Evolutionary conservation across 441 rosid genomes (phyloP), one percentile per base, ranked within the genome.

Genomic region (Jatropha podagrica): DNA sequence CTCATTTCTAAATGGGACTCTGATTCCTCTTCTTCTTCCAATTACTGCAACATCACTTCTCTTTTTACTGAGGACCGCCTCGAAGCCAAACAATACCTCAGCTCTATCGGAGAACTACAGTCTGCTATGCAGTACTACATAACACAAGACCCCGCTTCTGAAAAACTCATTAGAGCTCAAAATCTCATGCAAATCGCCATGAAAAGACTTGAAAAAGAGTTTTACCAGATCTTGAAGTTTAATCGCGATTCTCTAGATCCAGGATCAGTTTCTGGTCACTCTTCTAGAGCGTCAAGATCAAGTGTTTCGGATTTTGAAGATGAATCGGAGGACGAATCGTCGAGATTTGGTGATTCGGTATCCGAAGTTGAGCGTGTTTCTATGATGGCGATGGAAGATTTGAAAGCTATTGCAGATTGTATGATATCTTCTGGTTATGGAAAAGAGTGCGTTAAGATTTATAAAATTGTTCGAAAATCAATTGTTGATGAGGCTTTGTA

Each of bases 351-450:
- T 18, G 87, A 81, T 1, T 49, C 81, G 0, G 54, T 81, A 8
- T 78, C 87, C 0, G 87, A 79, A 14, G 74, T 72, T 18, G 78
- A 84, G 78, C 83, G 80, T 48, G 76, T 52, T 51, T 86, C 88
- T 10, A n/a, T 75, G 42, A 76, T 81, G 6, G 88, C 79, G 2
- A 71, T 91, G 76, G 77, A 80, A 18, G 96, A 93, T 77, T 75
- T 93, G 76, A 91, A 85, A 67, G 74, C 83, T 42, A 93, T 93
- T 20, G 92, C 94, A 0, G 91, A 86, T 20, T 89, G 93, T 79
- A 90, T 95, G 98, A 90, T 91, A 13, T 75, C 83, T 0, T 72
- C 84, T 4, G 99, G 99, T 0, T 90, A 90, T 71, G 86, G 77
- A 2, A 91, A 86, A 68, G 97, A 95, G 71, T 95, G 99, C 51